Evolutionary conservation across 2,329 filamentous ascomycete species (phyloP).

Genomic region (Cladophialophora carrionii): DNA sequence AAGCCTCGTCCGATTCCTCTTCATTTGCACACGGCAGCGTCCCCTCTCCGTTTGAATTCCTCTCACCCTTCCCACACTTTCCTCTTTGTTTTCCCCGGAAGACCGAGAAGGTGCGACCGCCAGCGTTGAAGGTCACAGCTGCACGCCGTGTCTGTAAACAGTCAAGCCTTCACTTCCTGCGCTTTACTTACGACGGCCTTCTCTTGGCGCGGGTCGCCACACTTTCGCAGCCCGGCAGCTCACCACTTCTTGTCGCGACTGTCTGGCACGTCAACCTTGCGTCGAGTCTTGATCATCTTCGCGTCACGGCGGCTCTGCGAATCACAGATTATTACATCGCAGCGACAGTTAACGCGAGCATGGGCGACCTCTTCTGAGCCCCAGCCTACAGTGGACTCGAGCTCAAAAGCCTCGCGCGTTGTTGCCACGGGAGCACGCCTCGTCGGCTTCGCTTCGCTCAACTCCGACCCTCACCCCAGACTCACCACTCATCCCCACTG

Average conservation of each 20-base stretch:
- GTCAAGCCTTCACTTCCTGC: constrained; percentile 2
- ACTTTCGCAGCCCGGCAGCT: constrained; percentile 7
- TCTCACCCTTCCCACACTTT: constrained; percentile 23
- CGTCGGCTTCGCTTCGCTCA: constrained; percentile 26
- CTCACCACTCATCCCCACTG: constrained; percentile 13
- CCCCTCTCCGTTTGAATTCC: constrained; percentile 22
- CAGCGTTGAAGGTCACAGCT: background rate
- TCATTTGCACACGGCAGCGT: constrained; percentile 21
- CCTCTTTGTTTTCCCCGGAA: constrained; percentile 5
- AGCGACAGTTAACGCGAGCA: constrained; percentile 13
- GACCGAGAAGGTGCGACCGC: background rate
- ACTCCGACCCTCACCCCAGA: constrained; percentile 29
- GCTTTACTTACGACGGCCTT: constrained; percentile 1
- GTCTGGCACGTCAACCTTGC: background rate
- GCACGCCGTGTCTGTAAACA: constrained; percentile 1
- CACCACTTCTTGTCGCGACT: constrained; percentile 5
- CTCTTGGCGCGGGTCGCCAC: constrained; percentile 14
- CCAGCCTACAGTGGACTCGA: constrained; percentile 12
- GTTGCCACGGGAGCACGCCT: constrained; percentile 20
- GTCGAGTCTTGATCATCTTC: background rate
- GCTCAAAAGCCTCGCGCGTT: constrained; percentile 27
- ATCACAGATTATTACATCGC: background rate
- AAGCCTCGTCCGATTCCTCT: constrained; percentile 32
- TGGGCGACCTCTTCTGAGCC: constrained; percentile 17
- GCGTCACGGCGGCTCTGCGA: background rate